These are phyloP conservation scores for Kondoa subrosea DNA, from an alignment of 768 basidiomycete genomes.

Conservation along the genomic window DNA sequence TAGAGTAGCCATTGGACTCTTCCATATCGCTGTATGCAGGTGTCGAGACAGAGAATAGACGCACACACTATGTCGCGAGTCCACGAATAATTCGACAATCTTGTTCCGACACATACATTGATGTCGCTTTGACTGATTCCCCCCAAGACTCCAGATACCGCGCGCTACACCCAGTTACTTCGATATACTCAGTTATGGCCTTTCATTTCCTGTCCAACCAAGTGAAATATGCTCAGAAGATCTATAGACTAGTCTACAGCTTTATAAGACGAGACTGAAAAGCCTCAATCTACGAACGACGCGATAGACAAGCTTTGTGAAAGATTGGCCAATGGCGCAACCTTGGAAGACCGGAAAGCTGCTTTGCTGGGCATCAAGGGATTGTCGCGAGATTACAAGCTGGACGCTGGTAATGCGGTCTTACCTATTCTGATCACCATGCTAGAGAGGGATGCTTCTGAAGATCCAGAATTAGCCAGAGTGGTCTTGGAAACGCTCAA, in stretches of 20 bases:
- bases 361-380: slow-evolving; percentile 89
- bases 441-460: slow-evolving; percentile 67
- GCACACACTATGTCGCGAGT: too few species aligned
- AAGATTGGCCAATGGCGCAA: slow-evolving; percentile 70
- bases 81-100: too few species aligned
- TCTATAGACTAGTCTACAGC: slow-evolving; percentile 17
- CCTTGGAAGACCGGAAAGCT: slow-evolving; percentile 78
- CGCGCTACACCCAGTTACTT: too few species aligned
- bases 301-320: slow-evolving; percentile 78
- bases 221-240: slow-evolving; percentile 5
- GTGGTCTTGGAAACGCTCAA: slow-evolving; percentile 79
- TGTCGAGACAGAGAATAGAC: background rate
- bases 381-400: slow-evolving; percentile 70
- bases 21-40: background rate
- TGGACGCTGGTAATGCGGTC: slow-evolving; percentile 64
- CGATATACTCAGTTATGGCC: background rate
- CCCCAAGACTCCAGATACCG: too few species aligned
- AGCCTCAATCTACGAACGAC: slow-evolving; percentile 64
- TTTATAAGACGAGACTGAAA: slow-evolving; percentile 26
- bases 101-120: background rate
- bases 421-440: slow-evolving; percentile 62
- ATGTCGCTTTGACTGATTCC: too few species aligned
- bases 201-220: background rate
- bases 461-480: slow-evolving; percentile 81
- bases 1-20: background rate